Evolutionary conservation across 1,139 yeast species (phyloP).

Genomic region (Yamadazyma taylorii): DNA sequence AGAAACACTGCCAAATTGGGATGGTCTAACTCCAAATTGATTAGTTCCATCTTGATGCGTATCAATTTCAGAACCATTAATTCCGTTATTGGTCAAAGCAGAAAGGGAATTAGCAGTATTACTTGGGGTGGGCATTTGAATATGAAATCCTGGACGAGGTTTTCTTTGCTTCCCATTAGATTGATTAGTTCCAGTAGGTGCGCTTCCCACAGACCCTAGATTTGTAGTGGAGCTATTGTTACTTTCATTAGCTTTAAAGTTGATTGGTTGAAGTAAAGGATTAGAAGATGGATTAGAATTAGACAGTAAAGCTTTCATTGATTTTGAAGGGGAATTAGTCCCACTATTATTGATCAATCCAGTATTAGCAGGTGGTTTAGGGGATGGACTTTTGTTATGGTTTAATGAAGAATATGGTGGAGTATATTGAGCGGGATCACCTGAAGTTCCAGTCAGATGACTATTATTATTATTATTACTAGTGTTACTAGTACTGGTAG

Average conservation of each 20-base stretch:
- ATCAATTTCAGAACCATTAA: slow-evolving; percentile 14
- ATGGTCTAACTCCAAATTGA: slow-evolving; percentile 64
- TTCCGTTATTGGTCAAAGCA: slow-evolving; percentile 29
- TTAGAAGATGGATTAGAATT: slow-evolving; percentile 39
- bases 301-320: slow-evolving; percentile 55
- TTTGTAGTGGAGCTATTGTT: no score
- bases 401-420: slow-evolving; percentile 33
- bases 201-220: no score
- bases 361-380: slow-evolving; percentile 35
- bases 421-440: slow-evolving; percentile 30
- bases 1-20: slow-evolving; percentile 50
- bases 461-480: no score
- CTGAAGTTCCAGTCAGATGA: slow-evolving; percentile 7
- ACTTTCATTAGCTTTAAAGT: slow-evolving; percentile 35
- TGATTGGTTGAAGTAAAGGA: slow-evolving; percentile 62
- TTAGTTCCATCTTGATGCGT: slow-evolving; percentile 44
- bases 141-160: slow-evolving; percentile 41
- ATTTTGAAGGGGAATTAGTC: slow-evolving; percentile 47
- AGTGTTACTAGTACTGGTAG: no score
- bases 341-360: slow-evolving; percentile 19
- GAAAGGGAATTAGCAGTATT: slow-evolving; percentile 32
- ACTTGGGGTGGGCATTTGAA: slow-evolving; percentile 52
- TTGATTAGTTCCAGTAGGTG: slow-evolving; percentile 4
- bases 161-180: slow-evolving; percentile 20
- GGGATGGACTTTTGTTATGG: slow-evolving; percentile 37